Conservation (phyloP, 805 yeast species). For the Ogataea wickerhamii region DNA sequence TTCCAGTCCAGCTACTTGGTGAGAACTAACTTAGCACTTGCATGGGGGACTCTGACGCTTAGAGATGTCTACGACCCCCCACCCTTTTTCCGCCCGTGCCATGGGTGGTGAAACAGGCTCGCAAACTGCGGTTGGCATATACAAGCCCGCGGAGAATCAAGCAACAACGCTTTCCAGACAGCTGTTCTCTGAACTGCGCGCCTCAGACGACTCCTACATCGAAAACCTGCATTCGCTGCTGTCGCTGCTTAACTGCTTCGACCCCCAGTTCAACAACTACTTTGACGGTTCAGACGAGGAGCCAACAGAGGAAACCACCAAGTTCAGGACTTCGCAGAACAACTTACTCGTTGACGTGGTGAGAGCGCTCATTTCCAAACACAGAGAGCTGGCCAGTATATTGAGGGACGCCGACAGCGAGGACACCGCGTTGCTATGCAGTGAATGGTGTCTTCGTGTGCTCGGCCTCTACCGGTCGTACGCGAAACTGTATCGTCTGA, state of each 20-base stretch:
- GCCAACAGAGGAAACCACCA: slow-evolving; percentile 20
- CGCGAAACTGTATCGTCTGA: slow-evolving; percentile 20
- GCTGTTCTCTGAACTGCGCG: slow-evolving; percentile 8
- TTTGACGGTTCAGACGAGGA: slow-evolving; percentile 28
- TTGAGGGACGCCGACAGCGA: slow-evolving; percentile 14
- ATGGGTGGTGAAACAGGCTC: neutral
- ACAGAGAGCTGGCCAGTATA: slow-evolving; percentile 14
- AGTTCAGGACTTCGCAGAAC: slow-evolving; percentile 20
- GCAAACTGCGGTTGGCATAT: neutral
- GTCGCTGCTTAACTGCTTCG: slow-evolving; percentile 23
- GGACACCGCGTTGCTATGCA: slow-evolving; percentile 12
- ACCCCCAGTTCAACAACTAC: slow-evolving; percentile 27
- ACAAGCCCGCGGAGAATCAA: neutral
- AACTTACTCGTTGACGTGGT: slow-evolving; percentile 15
- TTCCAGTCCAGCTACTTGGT: no score
- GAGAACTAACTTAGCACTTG: no score
- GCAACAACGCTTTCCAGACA: neutral
- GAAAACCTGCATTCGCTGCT: slow-evolving; percentile 22
- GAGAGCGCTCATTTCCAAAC: slow-evolving; percentile 15
- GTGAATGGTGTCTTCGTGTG: slow-evolving; percentile 25
- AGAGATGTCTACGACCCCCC: neutral
- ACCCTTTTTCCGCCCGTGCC: neutral
- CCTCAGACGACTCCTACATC: slow-evolving; percentile 19
- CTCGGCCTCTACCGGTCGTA: slow-evolving; percentile 22
- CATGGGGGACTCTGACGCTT: no score